These are phyloP conservation scores for Termitomyces sp. DNA, from an alignment of 768 basidiomycete genomes.

Conservation along the genomic window DNA sequence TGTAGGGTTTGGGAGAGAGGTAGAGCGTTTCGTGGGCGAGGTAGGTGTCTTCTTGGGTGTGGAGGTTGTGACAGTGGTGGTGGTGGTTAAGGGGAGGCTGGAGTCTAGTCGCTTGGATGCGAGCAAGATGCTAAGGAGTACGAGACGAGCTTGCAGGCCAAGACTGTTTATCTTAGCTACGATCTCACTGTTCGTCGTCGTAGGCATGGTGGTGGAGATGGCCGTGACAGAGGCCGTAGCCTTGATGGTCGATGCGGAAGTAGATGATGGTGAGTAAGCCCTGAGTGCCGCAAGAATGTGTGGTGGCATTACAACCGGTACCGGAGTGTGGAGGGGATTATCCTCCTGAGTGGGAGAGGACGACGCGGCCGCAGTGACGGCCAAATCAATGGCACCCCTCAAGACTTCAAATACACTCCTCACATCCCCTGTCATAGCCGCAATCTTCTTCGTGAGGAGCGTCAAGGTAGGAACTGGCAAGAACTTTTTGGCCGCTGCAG, in stretches of 20 bases:
- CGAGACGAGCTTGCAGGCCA: slow-evolving; percentile 70
- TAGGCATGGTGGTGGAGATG: slow-evolving; percentile 10
- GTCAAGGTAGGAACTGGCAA: slow-evolving; percentile 59
- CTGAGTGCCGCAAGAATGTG: slow-evolving; percentile 75
- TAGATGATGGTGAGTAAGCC: slow-evolving; percentile 49
- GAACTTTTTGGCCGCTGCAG: slow-evolving; percentile 41
- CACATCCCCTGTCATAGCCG: slow-evolving; percentile 79
- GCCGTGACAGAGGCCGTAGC: slow-evolving; percentile 16
- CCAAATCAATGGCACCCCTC: slow-evolving; percentile 72
- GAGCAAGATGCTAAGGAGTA: slow-evolving; percentile 57
- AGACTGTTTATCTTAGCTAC: slow-evolving; percentile 61
- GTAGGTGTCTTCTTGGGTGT: slow-evolving; percentile 30
- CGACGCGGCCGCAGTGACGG: slow-evolving; percentile 27
- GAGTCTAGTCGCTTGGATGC: slow-evolving; percentile 58
- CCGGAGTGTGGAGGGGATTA: slow-evolving; percentile 28
- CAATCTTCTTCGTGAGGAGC: slow-evolving; percentile 75
- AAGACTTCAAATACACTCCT: slow-evolving; percentile 76
- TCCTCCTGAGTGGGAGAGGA: slow-evolving; percentile 18
- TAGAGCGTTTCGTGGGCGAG: slow-evolving; percentile 49
- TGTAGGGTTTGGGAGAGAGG: slow-evolving; percentile 24
- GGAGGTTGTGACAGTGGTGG: slow-evolving; percentile 26
- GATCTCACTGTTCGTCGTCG: slow-evolving; percentile 48
- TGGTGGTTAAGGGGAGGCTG: slow-evolving; percentile 43
- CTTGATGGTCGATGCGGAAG: slow-evolving; percentile 19
- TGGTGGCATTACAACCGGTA: slow-evolving; percentile 51